phyloP scores from a whole-genome alignment of 176 grass and related monocot species.

The Oryza rufipogon region DNA sequence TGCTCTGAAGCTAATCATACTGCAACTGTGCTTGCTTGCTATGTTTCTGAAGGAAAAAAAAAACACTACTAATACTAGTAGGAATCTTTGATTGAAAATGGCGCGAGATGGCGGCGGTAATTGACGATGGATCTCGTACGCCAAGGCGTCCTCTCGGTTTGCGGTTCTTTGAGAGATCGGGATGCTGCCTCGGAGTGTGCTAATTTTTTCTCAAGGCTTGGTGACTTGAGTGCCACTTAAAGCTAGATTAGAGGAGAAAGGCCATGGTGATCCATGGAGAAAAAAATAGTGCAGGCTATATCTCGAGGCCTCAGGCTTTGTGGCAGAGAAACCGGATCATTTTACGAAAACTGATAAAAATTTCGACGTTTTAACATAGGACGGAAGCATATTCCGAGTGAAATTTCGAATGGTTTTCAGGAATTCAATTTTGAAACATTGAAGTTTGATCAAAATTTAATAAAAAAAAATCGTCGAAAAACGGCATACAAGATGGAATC shows the following conservation, averaged over 20 bases:
- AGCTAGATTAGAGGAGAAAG: not conserved
- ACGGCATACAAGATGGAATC: too few species aligned
- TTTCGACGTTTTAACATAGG: too few species aligned
- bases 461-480: too few species aligned
- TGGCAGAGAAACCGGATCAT: too few species aligned
- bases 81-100: too few species aligned
- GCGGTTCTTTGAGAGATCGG: constrained; percentile 22
- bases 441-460: too few species aligned
- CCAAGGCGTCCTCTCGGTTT: not conserved
- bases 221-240: constrained; percentile 28
- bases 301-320: too few species aligned
- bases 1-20: constrained; percentile 9
- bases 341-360: too few species aligned
- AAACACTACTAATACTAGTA: not conserved
- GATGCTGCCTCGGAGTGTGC: constrained; percentile 21
- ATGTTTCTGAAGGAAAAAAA: not conserved
- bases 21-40: not conserved
- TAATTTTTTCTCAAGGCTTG: not conserved
- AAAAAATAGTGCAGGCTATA: too few species aligned
- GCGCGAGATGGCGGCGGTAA: not conserved
- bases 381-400: too few species aligned
- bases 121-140: constrained; percentile 12
- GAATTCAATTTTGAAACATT: too few species aligned
- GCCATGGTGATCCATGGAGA: not conserved
- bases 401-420: too few species aligned